Percentiles rank a stretch among this genome's conserved stretches.
phyloP scores from a whole-genome alignment of 2,329 filamentous ascomycete genomes.

The Claviceps sorghi region DNA sequence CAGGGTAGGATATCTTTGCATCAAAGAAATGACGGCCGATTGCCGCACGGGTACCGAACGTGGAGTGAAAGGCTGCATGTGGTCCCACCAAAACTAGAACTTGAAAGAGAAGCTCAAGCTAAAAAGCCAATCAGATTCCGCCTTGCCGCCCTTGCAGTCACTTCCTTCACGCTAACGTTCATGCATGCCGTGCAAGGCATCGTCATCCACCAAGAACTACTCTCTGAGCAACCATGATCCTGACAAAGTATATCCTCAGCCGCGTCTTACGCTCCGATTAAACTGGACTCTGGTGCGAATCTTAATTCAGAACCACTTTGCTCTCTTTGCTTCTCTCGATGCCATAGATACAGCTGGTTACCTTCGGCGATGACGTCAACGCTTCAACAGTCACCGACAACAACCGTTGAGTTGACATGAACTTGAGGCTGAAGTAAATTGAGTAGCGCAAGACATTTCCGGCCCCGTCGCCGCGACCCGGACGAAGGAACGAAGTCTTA shows the following conservation, averaged over 20 bases:
- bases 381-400: not conserved
- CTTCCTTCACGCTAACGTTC: not conserved
- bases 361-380: conserved; percentile 1
- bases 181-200: not conserved
- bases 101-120: not conserved
- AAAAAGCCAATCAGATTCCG: not conserved
- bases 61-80: not conserved
- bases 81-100: not conserved
- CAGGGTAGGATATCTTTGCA: not conserved
- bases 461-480: not conserved
- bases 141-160: not conserved
- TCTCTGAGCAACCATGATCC: not conserved
- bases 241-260: not conserved
- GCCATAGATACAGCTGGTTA: not conserved
- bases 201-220: not conserved
- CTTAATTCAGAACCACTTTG: too few species aligned
- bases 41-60: not conserved
- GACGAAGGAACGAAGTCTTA: not conserved
- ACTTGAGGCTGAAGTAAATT: not conserved
- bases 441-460: not conserved
- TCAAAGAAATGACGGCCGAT: too few species aligned
- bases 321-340: not conserved
- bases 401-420: not conserved
- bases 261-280: not conserved
- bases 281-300: not conserved